Evolutionary conservation across 169 alveolate species (phyloP).

Genomic region (Plasmodium cynomolgi): DNA sequence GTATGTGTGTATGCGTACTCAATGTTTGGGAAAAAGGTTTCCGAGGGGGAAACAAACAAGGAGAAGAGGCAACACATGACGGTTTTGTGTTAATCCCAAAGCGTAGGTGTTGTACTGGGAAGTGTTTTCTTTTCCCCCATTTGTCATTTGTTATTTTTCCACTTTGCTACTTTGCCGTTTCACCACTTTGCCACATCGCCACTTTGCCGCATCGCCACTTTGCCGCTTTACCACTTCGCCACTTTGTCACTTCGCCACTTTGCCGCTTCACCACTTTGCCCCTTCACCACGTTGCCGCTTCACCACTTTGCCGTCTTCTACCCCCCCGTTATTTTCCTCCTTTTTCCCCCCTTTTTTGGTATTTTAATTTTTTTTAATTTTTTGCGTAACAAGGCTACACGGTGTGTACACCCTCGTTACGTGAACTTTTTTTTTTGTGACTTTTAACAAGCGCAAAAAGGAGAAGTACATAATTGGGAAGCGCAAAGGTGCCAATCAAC

Average conservation of each 20-base stretch:
- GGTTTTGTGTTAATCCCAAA: not conserved
- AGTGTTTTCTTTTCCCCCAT: not conserved
- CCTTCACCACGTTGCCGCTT: not conserved
- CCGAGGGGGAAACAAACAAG: not conserved
- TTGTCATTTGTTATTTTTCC: not conserved
- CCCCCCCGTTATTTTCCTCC: not conserved
- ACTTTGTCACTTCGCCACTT: not conserved
- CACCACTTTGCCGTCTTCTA: not conserved
- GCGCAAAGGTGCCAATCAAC: not conserved
- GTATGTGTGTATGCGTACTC: not conserved
- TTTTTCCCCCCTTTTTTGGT: constrained; percentile 4
- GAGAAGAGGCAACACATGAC: constrained; percentile 1
- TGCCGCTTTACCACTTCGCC: too few relatives aligned
- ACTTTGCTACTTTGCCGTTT: not conserved
- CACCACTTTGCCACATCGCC: not conserved
- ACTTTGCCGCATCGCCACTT: not conserved
- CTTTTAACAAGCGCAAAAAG: not conserved
- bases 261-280: not conserved
- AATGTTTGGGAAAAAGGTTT: not conserved
- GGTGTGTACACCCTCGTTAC: not conserved
- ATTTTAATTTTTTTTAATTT: not conserved
- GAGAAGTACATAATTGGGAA: not conserved
- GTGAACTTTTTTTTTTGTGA: not conserved
- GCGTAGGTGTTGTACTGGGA: not conserved
- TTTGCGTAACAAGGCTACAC: constrained; percentile 2